These are phyloP conservation scores for Leccinum fuscescens DNA, from an alignment of 1,284 basidiomycete genomes.

Conservation along the genomic window DNA sequence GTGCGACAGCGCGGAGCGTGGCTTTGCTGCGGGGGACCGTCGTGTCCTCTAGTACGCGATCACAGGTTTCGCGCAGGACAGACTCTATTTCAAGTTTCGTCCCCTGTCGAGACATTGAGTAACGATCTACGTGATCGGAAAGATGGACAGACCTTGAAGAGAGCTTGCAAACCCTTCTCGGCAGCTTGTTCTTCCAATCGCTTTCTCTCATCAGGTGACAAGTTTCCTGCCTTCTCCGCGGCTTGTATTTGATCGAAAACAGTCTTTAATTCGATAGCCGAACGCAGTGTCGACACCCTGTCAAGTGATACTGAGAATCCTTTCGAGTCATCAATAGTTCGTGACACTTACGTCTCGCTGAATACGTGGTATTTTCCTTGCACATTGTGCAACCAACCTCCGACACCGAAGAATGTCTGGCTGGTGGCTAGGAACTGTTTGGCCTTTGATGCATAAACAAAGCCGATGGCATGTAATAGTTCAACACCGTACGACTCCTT, in stretches of 20 bases:
- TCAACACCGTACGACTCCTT: constrained; percentile 93
- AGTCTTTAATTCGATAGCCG: constrained; percentile 89
- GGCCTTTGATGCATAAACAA: constrained; percentile 84
- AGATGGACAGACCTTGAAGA: constrained; percentile 72
- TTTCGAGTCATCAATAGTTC: neutral
- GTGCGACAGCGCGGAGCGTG: constrained; percentile 73
- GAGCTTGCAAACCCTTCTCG: constrained; percentile 89
- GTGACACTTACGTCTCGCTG: constrained; percentile 76
- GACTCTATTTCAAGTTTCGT: constrained; percentile 95
- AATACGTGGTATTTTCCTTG: constrained; percentile 93
- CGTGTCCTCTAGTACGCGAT: constrained; percentile 73
- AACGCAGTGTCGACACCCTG: constrained; percentile 84
- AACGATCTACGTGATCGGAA: neutral
- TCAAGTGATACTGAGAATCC: constrained; percentile 5
- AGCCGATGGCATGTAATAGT: constrained; percentile 87
- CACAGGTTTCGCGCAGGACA: constrained; percentile 91
- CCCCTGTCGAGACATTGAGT: constrained; percentile 48
- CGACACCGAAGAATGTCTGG: constrained; percentile 77
- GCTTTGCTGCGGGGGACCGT: constrained; percentile 58
- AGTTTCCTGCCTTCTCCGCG: constrained; percentile 84
- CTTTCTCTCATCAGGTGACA: constrained; percentile 83
- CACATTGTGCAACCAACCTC: constrained; percentile 92
- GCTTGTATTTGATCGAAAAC: constrained; percentile 96
- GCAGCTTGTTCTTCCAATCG: constrained; percentile 95
- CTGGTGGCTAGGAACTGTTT: constrained; percentile 79